A percentile compares a stretch with the other conserved stretches of the same genome.
phyloP scores from a whole-genome alignment of 345 rosid genomes.

The Hypericum perforatum region DNA sequence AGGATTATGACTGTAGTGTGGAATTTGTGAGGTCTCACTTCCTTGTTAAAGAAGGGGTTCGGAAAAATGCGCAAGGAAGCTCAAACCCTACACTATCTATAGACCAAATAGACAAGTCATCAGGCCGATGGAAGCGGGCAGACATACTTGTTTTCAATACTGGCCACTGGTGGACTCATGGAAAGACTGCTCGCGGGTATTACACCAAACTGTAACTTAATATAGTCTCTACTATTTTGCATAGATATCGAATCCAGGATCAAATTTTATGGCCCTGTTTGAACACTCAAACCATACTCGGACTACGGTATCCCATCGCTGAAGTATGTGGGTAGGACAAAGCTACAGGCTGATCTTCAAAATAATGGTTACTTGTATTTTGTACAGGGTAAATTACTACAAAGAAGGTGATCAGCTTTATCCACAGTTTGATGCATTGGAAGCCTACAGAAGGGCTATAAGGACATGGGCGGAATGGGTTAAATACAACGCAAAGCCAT shows the following conservation, averaged over 20 bases:
- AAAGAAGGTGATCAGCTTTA: constrained; percentile 82
- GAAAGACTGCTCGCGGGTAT: constrained; percentile 91
- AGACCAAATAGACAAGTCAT: constrained; percentile 69
- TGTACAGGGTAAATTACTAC: constrained; percentile 76
- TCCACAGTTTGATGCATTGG: constrained; percentile 68
- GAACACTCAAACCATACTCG: too few relatives aligned
- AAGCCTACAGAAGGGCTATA: constrained; percentile 77
- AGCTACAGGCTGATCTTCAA: too few relatives aligned
- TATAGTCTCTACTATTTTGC: neutral
- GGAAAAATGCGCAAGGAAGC: constrained; percentile 57
- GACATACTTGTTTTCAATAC: constrained; percentile 88
- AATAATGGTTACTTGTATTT: neutral
- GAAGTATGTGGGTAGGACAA: too few relatives aligned
- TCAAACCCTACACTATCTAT: constrained; percentile 73
- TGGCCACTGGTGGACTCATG: constrained; percentile 98
- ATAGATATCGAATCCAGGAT: neutral
- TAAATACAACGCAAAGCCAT: constrained; percentile 40
- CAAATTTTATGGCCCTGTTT: too few relatives aligned
- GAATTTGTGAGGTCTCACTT: constrained; percentile 91
- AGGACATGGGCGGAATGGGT: constrained; percentile 91
- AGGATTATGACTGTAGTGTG: constrained; percentile 79
- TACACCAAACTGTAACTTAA: constrained; percentile 3
- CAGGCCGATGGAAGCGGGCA: constrained; percentile 62
- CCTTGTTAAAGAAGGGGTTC: constrained; percentile 85
- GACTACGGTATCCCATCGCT: too few relatives aligned